These are phyloP conservation scores for Emericellopsis atlantica DNA, from an alignment of 2,329 filamentous ascomycete species.

Conservation along the genomic window DNA sequence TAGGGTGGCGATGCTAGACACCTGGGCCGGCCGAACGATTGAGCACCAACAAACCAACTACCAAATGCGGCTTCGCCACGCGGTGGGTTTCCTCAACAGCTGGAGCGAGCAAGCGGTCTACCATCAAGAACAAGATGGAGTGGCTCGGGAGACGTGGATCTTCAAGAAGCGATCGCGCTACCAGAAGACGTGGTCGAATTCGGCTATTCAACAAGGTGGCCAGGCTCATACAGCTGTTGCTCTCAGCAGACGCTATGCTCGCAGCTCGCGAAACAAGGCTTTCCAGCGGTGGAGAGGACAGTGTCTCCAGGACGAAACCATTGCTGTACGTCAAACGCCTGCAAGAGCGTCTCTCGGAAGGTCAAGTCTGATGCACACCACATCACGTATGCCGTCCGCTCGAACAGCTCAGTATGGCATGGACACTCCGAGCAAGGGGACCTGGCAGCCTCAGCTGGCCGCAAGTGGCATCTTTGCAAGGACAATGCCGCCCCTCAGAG, in stretches of 20 bases:
- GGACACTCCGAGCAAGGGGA: constrained; percentile 31
- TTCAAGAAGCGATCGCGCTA: constrained; percentile 14
- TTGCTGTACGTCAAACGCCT: constrained; percentile 2
- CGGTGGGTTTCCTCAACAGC: constrained; percentile 7
- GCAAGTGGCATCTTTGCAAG: constrained; percentile 18
- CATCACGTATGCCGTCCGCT: constrained; percentile 10
- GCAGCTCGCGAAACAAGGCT: constrained; percentile 15
- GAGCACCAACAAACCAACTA: constrained; percentile 7
- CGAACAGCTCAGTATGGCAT: constrained; percentile 6
- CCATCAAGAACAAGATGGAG: constrained; percentile 9
- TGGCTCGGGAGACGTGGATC: too few relatives aligned
- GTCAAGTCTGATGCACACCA: constrained; percentile 3
- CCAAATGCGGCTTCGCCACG: constrained; percentile 9
- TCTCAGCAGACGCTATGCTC: constrained; percentile 16
- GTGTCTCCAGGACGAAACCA: not conserved
- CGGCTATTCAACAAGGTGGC: constrained; percentile 20
- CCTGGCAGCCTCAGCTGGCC: constrained; percentile 12
- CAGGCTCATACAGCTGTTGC: constrained; percentile 22
- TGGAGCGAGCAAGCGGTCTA: constrained; percentile 11
- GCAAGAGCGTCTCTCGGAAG: constrained; percentile 4
- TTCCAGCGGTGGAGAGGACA: constrained; percentile 18
- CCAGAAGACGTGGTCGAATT: constrained; percentile 23
- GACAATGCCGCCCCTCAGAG: constrained; percentile 16
- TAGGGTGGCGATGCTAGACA: constrained; percentile 4
- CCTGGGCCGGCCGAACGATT: constrained; percentile 10